Evolutionary conservation across 176 grass and related monocot species (phyloP), one percentile per base, ranked within the genome.

Genomic region (Carex littledalei): DNA sequence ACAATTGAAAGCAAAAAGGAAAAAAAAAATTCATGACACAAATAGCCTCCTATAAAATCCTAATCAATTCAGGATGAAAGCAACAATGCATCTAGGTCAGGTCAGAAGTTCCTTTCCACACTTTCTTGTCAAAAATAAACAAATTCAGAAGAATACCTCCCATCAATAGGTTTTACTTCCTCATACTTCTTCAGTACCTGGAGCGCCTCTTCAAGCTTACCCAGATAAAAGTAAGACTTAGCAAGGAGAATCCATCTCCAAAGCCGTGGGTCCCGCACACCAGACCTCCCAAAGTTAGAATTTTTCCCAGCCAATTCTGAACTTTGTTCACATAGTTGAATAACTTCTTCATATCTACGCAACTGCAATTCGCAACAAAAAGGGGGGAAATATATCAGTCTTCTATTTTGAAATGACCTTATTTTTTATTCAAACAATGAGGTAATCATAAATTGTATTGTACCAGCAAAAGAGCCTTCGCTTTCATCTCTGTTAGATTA

Each of bases 161-260:
- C 85, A 80, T 57, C 41, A 53, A 58, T 85, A 49, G 75, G 77
- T 87, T 67, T 84, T 37, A 89, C 81, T 85, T 87, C 77, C 63
- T 95, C 91, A 78, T 96, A 87, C 29, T 92, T 95, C 84, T 90
- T 96, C 74, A 99, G 82, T 47, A 94, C 83, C 65, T 92, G 93
- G 62, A 99, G 85, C 82, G 93, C 88, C 35, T 96, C 93, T 67
- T 95, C 93, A 80, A 99, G 91, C 80, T 91, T 99, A 64, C 97
- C 97, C 34, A 79, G 87, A 89, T 92, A 91, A 81, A 99, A 99
- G 86, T 94, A 94, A 84, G 91, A 86, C 91, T 94, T 95, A 54
- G 90, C 86, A 54, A 99, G 89, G 59, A 91, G 66, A 31, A 84
- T 84, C 59, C 85, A 81, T 14, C 90, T 80, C 93, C 97, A 99